Evolutionary conservation across 2,329 filamentous ascomycete genomes (phyloP).

Genomic region (Alternaria alternata): DNA sequence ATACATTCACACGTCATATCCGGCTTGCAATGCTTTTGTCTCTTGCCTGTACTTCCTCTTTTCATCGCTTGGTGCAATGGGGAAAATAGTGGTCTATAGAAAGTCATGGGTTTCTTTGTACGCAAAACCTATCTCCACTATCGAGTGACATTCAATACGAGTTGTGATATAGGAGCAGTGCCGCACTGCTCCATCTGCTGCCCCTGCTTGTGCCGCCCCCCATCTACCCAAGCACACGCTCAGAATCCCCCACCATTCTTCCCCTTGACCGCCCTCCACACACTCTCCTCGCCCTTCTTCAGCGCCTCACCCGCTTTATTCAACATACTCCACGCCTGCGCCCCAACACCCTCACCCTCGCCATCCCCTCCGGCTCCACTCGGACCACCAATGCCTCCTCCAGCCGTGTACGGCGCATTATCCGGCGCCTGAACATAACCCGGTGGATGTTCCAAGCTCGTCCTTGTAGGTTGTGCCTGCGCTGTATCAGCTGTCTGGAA

Average conservation of each 20-base stretch:
- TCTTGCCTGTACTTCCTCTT: constrained; percentile 44
- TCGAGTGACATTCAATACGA: neutral
- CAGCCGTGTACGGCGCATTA: constrained; percentile 51
- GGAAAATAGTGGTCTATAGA: constrained; percentile 52
- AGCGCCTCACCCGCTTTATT: constrained; percentile 48
- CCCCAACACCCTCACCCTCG: constrained; percentile 36
- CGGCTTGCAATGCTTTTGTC: constrained; percentile 51
- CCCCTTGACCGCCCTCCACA: constrained; percentile 45
- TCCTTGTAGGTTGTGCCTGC: constrained; percentile 11
- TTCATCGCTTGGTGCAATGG: constrained; percentile 48
- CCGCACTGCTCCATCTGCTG: neutral
- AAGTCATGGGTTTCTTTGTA: constrained; percentile 43
- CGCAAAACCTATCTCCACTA: constrained; percentile 12
- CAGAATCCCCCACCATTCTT: constrained; percentile 25
- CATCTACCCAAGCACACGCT: neutral
- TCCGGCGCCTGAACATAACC: constrained; percentile 58
- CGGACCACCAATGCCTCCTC: constrained; percentile 48
- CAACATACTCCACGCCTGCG: constrained; percentile 45
- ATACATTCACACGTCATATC: constrained; percentile 51
- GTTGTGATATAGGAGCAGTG: neutral
- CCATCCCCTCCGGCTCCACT: constrained; percentile 25
- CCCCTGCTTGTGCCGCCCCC: neutral
- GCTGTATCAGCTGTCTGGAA: constrained; percentile 31
- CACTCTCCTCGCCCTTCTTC: constrained; percentile 48
- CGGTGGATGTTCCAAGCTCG: constrained; percentile 54